phyloP scores from a whole-genome alignment of 192 early-diverging fungal species.

The Radiomyces spectabilis region DNA sequence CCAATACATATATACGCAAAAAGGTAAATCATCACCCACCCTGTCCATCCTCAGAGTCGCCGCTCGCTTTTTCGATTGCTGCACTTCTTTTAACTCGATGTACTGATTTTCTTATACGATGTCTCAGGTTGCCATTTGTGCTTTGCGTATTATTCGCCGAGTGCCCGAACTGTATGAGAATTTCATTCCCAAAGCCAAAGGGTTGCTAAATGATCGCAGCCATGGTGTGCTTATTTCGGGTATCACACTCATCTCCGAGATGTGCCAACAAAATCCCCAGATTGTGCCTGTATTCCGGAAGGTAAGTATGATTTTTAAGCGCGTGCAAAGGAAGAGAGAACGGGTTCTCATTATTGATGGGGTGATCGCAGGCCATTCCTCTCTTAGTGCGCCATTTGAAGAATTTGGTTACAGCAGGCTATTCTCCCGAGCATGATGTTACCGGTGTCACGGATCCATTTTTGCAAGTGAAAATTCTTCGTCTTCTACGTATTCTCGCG shows the following conservation, averaged over 20 bases:
- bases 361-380: slow-evolving; percentile 75
- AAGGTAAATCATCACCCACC: slow-evolving; percentile 71
- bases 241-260: slow-evolving; percentile 81
- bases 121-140: slow-evolving; percentile 80
- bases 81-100: not conserved
- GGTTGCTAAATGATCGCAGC: slow-evolving; percentile 84
- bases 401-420: slow-evolving; percentile 77
- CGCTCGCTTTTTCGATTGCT: not conserved
- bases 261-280: slow-evolving; percentile 69
- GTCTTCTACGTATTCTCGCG: slow-evolving; percentile 84
- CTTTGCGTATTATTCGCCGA: slow-evolving; percentile 84
- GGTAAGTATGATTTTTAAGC: slow-evolving; percentile 19
- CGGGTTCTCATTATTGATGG: too few species aligned
- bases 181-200: slow-evolving; percentile 66
- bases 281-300: slow-evolving; percentile 66
- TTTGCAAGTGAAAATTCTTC: slow-evolving; percentile 89
- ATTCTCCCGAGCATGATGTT: slow-evolving; percentile 93
- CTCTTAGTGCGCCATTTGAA: slow-evolving; percentile 83
- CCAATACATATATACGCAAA: slow-evolving; percentile 92
- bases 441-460: slow-evolving; percentile 96
- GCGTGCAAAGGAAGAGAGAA: not conserved
- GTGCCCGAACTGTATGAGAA: slow-evolving; percentile 89
- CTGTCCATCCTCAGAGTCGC: not conserved
- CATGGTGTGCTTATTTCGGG: slow-evolving; percentile 94
- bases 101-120: not conserved